A percentile compares a stretch with the other conserved stretches of the same genome.
Evolutionary conservation across 2,329 filamentous ascomycete species (phyloP).

Genomic region (Rhynchosporium agropyri): DNA sequence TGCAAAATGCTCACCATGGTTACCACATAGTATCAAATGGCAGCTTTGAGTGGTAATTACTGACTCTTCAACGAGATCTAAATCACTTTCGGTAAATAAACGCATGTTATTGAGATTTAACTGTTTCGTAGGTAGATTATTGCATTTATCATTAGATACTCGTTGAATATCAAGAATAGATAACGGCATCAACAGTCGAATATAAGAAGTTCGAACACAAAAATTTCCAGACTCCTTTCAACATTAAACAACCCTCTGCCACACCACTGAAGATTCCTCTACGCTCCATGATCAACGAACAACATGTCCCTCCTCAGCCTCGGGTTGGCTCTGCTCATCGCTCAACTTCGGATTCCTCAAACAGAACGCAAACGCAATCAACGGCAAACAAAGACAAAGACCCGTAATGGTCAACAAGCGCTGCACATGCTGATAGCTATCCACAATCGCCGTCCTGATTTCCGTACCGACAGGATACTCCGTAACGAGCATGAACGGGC

Average conservation of each 20-base stretch:
- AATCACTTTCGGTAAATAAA: too few species aligned
- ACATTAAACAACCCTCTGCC: background rate
- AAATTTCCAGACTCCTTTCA: background rate
- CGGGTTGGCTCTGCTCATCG: slow-evolving; percentile 6
- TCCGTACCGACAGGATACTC: slow-evolving; percentile 49
- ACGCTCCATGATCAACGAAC: slow-evolving; percentile 1
- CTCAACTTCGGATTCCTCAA: slow-evolving; percentile 48
- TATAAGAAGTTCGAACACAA: background rate
- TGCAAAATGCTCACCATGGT: too few species aligned
- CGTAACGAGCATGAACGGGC: slow-evolving; percentile 46
- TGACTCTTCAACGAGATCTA: too few species aligned
- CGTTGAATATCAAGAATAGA: too few species aligned
- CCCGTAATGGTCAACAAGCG: slow-evolving; percentile 53
- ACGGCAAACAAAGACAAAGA: slow-evolving; percentile 50
- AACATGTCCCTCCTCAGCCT: slow-evolving; percentile 15
- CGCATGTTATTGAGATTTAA: too few species aligned
- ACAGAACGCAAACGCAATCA: slow-evolving; percentile 50
- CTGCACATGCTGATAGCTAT: slow-evolving; percentile 49
- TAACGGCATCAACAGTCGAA: background rate
- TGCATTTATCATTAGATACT: too few species aligned
- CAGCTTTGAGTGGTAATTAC: too few species aligned
- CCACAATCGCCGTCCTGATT: slow-evolving; percentile 31
- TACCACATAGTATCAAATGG: too few species aligned
- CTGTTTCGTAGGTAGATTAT: too few species aligned
- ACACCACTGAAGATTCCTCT: too few species aligned